Conservation (phyloP, 2,329 filamentous ascomycete species). For the Akanthomyces lecanii region DNA sequence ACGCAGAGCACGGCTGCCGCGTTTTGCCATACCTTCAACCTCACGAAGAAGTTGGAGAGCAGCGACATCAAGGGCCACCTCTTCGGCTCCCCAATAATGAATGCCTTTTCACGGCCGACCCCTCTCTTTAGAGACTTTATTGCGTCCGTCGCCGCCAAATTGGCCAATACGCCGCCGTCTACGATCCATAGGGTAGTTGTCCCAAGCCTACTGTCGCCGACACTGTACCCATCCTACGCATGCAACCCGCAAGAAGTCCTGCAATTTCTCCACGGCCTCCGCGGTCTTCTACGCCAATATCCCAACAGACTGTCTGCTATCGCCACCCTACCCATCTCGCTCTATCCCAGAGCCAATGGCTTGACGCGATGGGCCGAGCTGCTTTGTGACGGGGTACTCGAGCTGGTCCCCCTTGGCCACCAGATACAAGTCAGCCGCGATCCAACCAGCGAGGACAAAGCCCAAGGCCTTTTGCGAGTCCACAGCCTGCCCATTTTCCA, state of each 20-base stretch:
- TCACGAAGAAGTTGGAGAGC: slow-evolving; percentile 58
- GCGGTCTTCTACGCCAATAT: slow-evolving; percentile 68
- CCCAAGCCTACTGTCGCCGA: slow-evolving; percentile 83
- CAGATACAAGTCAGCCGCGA: slow-evolving; percentile 49
- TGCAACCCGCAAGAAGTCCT: slow-evolving; percentile 70
- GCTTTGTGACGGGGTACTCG: slow-evolving; percentile 78
- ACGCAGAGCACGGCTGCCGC: slow-evolving; percentile 28
- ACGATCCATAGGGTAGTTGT: slow-evolving; percentile 76
- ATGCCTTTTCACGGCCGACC: slow-evolving; percentile 21
- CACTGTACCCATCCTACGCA: slow-evolving; percentile 67
- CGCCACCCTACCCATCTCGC: slow-evolving; percentile 71
- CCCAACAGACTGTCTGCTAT: slow-evolving; percentile 64
- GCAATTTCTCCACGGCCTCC: slow-evolving; percentile 74
- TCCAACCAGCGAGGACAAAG: slow-evolving; percentile 60
- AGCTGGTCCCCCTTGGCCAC: slow-evolving; percentile 67
- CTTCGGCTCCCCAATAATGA: slow-evolving; percentile 46
- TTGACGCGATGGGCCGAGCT: slow-evolving; percentile 83
- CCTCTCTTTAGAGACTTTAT: slow-evolving; percentile 59
- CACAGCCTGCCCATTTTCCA: slow-evolving; percentile 81
- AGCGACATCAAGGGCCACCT: slow-evolving; percentile 47
- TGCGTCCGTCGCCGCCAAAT: slow-evolving; percentile 49
- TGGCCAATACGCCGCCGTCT: slow-evolving; percentile 53
- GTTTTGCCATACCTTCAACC: slow-evolving; percentile 72
- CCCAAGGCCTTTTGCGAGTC: slow-evolving; percentile 80
- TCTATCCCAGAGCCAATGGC: slow-evolving; percentile 72